Evolutionary conservation across 371 early-diverging fungal species (phyloP).

Genomic region (Edhazardia aedis): DNA sequence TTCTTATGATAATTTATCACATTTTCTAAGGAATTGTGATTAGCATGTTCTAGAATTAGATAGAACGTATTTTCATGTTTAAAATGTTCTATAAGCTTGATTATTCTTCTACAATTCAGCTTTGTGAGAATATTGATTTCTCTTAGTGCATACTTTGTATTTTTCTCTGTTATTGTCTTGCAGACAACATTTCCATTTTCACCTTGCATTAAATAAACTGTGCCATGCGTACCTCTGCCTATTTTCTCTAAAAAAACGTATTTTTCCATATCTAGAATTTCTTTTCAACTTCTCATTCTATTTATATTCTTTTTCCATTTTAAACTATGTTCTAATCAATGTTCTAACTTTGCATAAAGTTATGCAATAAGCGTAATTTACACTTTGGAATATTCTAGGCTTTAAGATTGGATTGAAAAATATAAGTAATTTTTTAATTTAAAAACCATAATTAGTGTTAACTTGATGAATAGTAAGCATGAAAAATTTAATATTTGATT

Average conservation of each 20-base stretch:
- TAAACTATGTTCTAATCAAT: no score
- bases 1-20: conserved; percentile 17
- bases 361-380: no score
- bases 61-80: not conserved
- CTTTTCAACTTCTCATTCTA: no score
- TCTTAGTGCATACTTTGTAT: conserved; percentile 21
- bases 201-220: conserved; percentile 25
- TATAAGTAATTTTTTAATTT: no score
- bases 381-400: no score
- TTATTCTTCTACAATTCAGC: conserved; percentile 21
- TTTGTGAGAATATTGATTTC: conserved; percentile 28
- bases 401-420: no score
- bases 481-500: no score
- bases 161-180: conserved; percentile 20
- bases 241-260: conserved; percentile 35
- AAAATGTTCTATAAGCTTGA: conserved; percentile 13
- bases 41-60: conserved; percentile 32
- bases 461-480: no score
- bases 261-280: conserved; percentile 30
- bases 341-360: no score
- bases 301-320: no score
- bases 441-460: no score
- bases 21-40: conserved; percentile 21
- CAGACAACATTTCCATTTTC: conserved; percentile 19
- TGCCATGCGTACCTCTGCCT: conserved; percentile 40